These are phyloP conservation scores for Medicago lupulina DNA, from an alignment of 306 rosid genomes.

Conservation along the genomic window DNA sequence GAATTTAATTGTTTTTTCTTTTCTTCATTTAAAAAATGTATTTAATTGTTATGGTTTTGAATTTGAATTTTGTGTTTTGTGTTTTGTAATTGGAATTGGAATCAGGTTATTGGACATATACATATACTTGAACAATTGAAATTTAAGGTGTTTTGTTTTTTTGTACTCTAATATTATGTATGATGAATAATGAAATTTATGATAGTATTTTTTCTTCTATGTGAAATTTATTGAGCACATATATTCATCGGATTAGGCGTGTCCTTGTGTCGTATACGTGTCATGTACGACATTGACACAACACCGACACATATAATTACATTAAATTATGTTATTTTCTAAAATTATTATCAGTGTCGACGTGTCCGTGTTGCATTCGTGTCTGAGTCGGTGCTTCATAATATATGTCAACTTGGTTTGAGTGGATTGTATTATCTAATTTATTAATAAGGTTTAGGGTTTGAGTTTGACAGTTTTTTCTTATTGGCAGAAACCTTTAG, in stretches of 20 bases:
- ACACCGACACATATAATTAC: no score
- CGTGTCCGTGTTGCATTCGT: no score
- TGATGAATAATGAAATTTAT: conserved; percentile 23
- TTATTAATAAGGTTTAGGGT: conserved; percentile 38
- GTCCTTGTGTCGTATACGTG: no score
- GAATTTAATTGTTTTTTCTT: neutral
- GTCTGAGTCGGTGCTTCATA: neutral
- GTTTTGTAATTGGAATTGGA: neutral
- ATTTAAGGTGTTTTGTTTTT: neutral
- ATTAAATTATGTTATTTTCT: no score
- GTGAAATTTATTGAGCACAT: neutral
- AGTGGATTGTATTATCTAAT: conserved; percentile 21
- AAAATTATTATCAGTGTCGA: no score
- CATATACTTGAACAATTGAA: neutral
- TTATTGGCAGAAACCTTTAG: neutral
- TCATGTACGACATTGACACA: no score
- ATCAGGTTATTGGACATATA: neutral
- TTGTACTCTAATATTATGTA: neutral
- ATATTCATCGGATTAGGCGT: no score
- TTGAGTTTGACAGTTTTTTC: neutral
- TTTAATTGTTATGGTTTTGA: neutral
- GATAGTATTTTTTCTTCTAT: neutral
- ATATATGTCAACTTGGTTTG: conserved; percentile 30
- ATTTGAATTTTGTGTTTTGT: neutral
- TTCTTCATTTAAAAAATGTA: no score